Conservation (phyloP, 139 green algal genomes). For the Microglena sp. region DNA sequence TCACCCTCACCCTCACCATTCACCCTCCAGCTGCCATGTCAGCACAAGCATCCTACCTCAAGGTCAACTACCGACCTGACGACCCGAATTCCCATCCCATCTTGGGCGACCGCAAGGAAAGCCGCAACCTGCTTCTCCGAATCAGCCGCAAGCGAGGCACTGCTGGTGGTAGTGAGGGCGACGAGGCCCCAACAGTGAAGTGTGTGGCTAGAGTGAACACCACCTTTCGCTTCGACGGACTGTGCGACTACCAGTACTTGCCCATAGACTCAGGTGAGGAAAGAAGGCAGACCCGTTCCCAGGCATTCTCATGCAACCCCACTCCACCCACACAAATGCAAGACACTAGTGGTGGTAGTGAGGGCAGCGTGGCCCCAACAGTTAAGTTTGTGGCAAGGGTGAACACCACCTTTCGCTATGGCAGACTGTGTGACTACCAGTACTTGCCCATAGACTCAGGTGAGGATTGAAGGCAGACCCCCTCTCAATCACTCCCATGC, state of each 20-base stretch:
- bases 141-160: constrained; percentile 7
- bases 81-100: constrained; percentile 30
- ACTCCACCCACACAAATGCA: no score
- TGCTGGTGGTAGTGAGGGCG: no score
- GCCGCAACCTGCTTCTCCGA: constrained; percentile 22
- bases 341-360: background rate
- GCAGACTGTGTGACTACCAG: constrained; percentile 32
- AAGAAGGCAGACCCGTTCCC: no score
- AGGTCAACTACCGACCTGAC: constrained; percentile 25
- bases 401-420: constrained; percentile 18
- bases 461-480: no score
- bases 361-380: no score
- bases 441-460: constrained; percentile 29
- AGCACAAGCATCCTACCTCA: constrained; percentile 2
- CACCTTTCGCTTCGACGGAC: constrained; percentile 26
- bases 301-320: no score
- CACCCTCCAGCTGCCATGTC: no score
- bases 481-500: no score
- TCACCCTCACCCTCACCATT: no score
- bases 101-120: constrained; percentile 20
- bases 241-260: constrained; percentile 38
- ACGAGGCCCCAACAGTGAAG: background rate
- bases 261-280: no score
- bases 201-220: constrained; percentile 2
- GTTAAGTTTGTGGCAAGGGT: constrained; percentile 8